Evolutionary conservation across 768 basidiomycete genomes (phyloP).

Genomic region (Tulasnella sp.): DNA sequence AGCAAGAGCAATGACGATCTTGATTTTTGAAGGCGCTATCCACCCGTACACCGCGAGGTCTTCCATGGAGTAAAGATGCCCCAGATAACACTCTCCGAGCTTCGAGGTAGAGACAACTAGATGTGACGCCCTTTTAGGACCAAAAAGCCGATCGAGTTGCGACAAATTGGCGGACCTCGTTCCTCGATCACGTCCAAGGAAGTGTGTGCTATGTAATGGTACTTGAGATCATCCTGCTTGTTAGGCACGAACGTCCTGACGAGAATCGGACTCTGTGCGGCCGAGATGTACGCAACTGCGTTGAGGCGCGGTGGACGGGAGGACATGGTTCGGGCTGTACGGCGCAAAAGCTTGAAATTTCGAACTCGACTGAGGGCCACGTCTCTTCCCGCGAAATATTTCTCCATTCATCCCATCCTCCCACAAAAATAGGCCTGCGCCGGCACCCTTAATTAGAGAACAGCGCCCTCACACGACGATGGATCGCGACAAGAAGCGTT

Average conservation of each 20-base stretch:
- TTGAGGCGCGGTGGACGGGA: conserved; percentile 49
- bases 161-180: conserved; percentile 56
- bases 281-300: conserved; percentile 81
- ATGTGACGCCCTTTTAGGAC: conserved; percentile 21
- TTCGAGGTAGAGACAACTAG: conserved; percentile 48
- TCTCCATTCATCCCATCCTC: background rate
- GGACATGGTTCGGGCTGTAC: background rate
- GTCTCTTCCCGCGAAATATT: conserved; percentile 9
- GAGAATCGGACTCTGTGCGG: conserved; percentile 76
- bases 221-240: conserved; percentile 60
- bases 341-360: conserved; percentile 7
- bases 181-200: conserved; percentile 89
- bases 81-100: conserved; percentile 73
- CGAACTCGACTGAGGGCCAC: conserved; percentile 15
- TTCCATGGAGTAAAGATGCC: conserved; percentile 84
- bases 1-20: conserved; percentile 77
- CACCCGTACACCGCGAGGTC: conserved; percentile 92
- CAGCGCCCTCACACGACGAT: background rate
- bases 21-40: conserved; percentile 80
- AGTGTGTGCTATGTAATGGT: conserved; percentile 89
- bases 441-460: background rate
- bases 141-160: conserved; percentile 22
- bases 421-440: background rate
- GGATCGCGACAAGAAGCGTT: conserved; percentile 25
- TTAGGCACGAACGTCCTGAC: conserved; percentile 65